Conservation (phyloP, 805 yeast genomes). For the Metschnikowia kunwiensis region DNA sequence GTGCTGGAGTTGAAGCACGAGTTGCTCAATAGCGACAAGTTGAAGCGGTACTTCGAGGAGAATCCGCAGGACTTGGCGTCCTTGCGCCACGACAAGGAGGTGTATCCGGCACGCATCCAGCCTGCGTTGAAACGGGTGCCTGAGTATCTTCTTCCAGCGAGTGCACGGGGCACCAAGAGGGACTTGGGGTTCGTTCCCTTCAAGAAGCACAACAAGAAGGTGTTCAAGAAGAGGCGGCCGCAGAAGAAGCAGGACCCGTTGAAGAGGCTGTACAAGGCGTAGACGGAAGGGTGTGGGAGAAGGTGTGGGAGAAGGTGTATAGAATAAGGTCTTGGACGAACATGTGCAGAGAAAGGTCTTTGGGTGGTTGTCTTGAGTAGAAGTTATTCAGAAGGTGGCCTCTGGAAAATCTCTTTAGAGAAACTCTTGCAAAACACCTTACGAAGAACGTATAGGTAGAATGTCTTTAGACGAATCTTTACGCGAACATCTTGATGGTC, state of each 20-base stretch:
- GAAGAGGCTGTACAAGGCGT: constrained; percentile 36
- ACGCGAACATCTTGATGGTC: too few species aligned
- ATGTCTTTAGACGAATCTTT: too few species aligned
- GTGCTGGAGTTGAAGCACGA: constrained; percentile 85
- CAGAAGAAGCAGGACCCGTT: constrained; percentile 60
- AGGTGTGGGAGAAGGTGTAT: too few species aligned
- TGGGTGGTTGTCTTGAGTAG: too few species aligned
- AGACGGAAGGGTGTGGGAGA: too few species aligned
- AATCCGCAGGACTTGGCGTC: constrained; percentile 90
- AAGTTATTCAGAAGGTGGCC: too few species aligned
- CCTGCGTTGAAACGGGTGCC: constrained; percentile 89
- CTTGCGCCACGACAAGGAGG: constrained; percentile 87
- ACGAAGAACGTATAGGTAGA: too few species aligned
- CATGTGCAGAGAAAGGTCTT: too few species aligned
- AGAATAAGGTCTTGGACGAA: background rate
- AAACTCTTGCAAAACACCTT: too few species aligned
- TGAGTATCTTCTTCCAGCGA: constrained; percentile 81
- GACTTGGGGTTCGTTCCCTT: constrained; percentile 73
- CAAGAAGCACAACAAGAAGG: constrained; percentile 51
- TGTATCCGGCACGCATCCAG: constrained; percentile 80
- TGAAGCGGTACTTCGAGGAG: constrained; percentile 93
- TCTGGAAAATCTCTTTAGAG: too few species aligned
- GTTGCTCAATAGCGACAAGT: constrained; percentile 79
- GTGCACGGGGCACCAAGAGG: constrained; percentile 55
- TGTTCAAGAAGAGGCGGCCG: constrained; percentile 41